These are phyloP conservation scores for Volutella citrinella DNA, from an alignment of 2,329 filamentous ascomycete species.

Conservation along the genomic window DNA sequence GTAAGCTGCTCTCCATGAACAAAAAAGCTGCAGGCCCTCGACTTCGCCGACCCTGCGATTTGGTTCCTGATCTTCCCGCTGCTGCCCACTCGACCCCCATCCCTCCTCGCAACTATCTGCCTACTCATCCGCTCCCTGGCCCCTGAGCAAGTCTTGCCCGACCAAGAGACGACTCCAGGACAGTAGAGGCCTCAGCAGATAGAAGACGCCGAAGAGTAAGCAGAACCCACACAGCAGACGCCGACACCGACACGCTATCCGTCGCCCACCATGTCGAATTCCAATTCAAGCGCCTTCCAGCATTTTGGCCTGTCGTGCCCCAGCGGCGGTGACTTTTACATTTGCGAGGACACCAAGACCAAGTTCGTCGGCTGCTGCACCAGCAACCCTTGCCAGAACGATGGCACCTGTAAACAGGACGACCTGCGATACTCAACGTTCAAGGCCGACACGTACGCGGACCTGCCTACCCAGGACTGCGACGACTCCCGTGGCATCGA, in stretches of 20 bases:
- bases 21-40: too few species aligned
- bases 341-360: constrained; percentile 29
- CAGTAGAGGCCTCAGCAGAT: too few species aligned
- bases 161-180: too few species aligned
- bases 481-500: constrained; percentile 10
- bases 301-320: constrained; percentile 31
- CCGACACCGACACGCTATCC: background rate
- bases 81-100: too few species aligned
- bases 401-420: constrained; percentile 31
- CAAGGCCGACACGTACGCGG: constrained; percentile 23
- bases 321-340: constrained; percentile 33
- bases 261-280: constrained; percentile 13
- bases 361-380: constrained; percentile 42
- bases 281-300: constrained; percentile 1
- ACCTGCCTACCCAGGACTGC: constrained; percentile 34
- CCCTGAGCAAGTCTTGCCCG: too few species aligned
- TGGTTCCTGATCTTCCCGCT: too few species aligned
- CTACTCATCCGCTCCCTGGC: too few species aligned
- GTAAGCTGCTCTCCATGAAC: too few species aligned
- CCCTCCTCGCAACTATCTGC: too few species aligned
- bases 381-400: constrained; percentile 30
- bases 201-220: too few species aligned
- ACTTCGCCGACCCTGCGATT: too few species aligned
- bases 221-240: background rate
- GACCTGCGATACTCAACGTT: constrained; percentile 30